Conservation (phyloP, 441 rosid species). For the Corymbia citriodora region DNA sequence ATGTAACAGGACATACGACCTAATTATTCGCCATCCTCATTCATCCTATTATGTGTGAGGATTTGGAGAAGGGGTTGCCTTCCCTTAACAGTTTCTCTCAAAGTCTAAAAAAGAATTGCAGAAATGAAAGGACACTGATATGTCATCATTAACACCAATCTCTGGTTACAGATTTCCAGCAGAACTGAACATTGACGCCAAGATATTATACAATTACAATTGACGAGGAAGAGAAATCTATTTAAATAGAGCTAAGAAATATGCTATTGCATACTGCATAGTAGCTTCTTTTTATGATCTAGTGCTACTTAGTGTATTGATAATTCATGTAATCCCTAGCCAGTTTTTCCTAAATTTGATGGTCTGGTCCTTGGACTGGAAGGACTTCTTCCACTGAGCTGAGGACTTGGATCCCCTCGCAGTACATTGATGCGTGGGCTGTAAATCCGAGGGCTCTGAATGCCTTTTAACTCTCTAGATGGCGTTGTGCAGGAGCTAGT, state of each 20-base stretch:
- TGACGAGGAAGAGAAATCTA: not conserved
- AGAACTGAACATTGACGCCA: not conserved
- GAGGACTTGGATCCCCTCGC: conserved; percentile 48
- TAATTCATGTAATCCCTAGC: conserved; percentile 11
- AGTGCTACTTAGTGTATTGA: not conserved
- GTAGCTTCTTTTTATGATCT: not conserved
- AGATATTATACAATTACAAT: not conserved
- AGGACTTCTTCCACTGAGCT: conserved; percentile 45
- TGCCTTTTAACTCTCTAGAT: conserved; percentile 33
- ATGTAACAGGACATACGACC: not conserved
- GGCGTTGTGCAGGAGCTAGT: conserved; percentile 32
- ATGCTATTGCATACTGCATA: not conserved
- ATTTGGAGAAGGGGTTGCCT: not conserved
- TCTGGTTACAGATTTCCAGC: not conserved
- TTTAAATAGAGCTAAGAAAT: not conserved
- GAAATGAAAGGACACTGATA: not conserved
- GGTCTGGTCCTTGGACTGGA: conserved; percentile 52
- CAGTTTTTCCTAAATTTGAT: conserved; percentile 61
- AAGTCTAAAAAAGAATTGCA: not conserved
- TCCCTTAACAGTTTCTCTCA: not conserved
- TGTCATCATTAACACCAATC: not conserved
- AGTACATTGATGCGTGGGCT: conserved; percentile 55
- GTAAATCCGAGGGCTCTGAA: conserved; percentile 50
- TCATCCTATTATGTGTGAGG: not conserved
- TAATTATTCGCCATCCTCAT: accelerated